Evolutionary conservation across 2,329 filamentous ascomycete species (phyloP).

Genomic region (Sporothrix schenckii): DNA sequence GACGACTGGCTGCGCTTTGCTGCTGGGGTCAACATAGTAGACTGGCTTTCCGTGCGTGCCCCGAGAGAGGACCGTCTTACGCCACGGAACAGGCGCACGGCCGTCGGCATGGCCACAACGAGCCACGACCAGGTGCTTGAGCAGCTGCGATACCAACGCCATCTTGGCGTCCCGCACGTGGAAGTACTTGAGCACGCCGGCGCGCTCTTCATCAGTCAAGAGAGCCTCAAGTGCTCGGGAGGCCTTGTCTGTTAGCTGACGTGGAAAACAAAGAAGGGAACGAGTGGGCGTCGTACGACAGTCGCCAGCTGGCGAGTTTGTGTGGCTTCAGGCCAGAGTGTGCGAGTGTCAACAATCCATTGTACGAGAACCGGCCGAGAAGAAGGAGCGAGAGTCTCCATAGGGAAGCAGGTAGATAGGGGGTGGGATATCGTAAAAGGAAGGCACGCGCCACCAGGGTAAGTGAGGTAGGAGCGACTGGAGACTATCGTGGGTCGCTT

Average conservation of each 20-base stretch:
- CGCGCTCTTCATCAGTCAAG: constrained; percentile 58
- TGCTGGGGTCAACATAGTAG: constrained; percentile 46
- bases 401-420: neutral
- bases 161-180: constrained; percentile 74
- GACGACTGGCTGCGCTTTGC: constrained; percentile 52
- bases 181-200: constrained; percentile 62
- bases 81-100: constrained; percentile 59
- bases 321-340: constrained; percentile 57
- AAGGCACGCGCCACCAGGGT: neutral
- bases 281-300: constrained; percentile 46
- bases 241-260: constrained; percentile 30
- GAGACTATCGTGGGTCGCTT: neutral
- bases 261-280: neutral
- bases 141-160: constrained; percentile 69
- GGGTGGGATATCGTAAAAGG: neutral
- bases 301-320: constrained; percentile 54
- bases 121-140: constrained; percentile 72
- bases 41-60: constrained; percentile 59
- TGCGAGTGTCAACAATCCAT: constrained; percentile 65
- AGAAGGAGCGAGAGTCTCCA: constrained; percentile 28
- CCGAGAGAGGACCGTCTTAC: constrained; percentile 58
- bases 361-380: constrained; percentile 52
- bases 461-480: neutral
- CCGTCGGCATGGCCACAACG: constrained; percentile 46
- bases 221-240: constrained; percentile 54